Base-by-base conservation (phyloP, 345 rosid genomes). In the Corymbia maculata region DNA sequence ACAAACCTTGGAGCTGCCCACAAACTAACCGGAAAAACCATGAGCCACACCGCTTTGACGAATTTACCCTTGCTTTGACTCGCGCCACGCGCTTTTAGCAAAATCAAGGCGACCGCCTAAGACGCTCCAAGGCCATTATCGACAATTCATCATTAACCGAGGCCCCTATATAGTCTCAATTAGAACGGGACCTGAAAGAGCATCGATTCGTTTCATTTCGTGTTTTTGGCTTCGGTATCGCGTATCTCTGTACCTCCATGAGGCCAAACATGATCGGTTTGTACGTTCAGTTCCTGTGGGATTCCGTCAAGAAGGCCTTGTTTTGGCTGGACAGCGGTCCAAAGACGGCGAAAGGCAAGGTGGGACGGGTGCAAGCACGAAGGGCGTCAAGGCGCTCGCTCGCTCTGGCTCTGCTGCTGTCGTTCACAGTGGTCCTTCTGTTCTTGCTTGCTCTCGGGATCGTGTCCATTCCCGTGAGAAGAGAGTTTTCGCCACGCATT, bases 261-360 rank as follows among this genome's bases (percentile, higher is more conserved):
- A 87, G 52, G 64, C 61, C 45, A 17, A 47, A 87, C 30, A 1
- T 13, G 85, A 75, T 87, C 28, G 79, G 47, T 21, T 59, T 44
- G 24, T 75, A 85, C 53, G n/a, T 86, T 28, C 87, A 51, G 30
- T 79, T 51, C 26, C 49, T 52, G 22, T 13, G 88, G 85, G 86
- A 47, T 52, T 44, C 86, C 16, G 15, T 79, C 52, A 68, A 1
- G 79, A 68, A 68, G 79, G 51, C 88, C 79, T 68, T 68, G 45
- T 7, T 68, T 16, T 68, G 45, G 79, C 45, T 0, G 6, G 47
- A 36, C 1, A 2, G 82, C 0, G 45, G 75, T 9, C 86, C 88
- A 12, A 86, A 70, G 57, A 86, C 79, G 90, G 90, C 88, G 21
- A 89, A 89, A 70, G 90, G 90, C 86, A 89, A 89, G 90, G 80